A percentile compares a stretch with the other conserved stretches of the same genome.
Evolutionary conservation across 495 filamentous ascomycete genomes (phyloP).

Genomic region (Aspergillus mulundensis): DNA sequence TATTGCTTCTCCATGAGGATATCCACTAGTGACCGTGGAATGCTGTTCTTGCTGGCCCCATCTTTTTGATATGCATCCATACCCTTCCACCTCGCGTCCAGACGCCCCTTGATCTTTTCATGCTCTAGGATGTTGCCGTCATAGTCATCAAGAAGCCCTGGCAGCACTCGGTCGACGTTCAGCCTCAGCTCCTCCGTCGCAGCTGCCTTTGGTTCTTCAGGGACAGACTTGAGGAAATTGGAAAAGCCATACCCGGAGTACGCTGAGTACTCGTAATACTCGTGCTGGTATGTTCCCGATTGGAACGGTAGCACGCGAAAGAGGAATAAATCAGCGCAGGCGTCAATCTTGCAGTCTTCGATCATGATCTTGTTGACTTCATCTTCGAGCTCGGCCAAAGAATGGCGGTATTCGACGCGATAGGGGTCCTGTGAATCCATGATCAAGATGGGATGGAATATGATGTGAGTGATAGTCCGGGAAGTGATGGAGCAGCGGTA

Average conservation of each 20-base stretch:
- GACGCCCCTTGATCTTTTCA: not conserved
- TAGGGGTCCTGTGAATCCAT: too few species aligned
- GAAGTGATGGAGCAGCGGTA: too few species aligned
- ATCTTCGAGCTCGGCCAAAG: not conserved
- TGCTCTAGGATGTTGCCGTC: not conserved
- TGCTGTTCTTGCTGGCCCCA: not conserved
- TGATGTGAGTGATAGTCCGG: too few species aligned
- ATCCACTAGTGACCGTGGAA: not conserved
- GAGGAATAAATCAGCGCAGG: not conserved
- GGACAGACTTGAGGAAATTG: not conserved
- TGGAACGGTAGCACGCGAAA: not conserved
- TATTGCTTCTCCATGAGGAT: not conserved
- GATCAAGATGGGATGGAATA: too few species aligned
- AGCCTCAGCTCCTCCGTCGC: too few species aligned
- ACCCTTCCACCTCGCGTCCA: not conserved
- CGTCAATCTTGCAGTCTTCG: conserved; percentile 2
- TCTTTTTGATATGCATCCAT: not conserved
- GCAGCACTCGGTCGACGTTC: too few species aligned
- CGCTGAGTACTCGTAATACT: too few species aligned
- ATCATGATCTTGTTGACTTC: not conserved
- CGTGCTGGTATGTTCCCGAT: not conserved
- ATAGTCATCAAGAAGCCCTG: too few species aligned
- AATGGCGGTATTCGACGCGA: not conserved
- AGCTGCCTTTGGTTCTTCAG: not conserved
- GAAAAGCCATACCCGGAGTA: too few species aligned